Base-by-base conservation (phyloP, 352 stramenopile genomes). In the Plasmopara halstedii region DNA sequence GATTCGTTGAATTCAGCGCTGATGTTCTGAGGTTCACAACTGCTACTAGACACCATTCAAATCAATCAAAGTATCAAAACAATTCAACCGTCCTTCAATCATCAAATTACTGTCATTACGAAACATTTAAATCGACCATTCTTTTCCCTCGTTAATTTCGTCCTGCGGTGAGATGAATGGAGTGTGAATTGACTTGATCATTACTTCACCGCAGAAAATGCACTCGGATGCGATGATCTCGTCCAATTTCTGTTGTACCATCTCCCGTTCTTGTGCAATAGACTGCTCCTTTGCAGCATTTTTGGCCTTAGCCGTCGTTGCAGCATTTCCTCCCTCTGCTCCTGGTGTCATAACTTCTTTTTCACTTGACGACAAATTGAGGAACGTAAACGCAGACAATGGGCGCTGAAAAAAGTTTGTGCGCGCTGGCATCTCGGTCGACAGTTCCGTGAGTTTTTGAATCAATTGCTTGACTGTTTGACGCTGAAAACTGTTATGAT, bases 121-220 rank as follows among this genome's bases (percentile, higher is more conserved):
- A n/a, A n/a, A 14, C 18, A 13, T 40, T 86, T 58, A 94, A 34
- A 94, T 91, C 43, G 66, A 73, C 83, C 83, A 94, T 57, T 94
- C 83, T 55, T 53, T 69, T 31, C 80, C 82, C 57, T 94, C 83
- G 9, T 65, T 64, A 25, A 61, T 58, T 34, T 95, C 78, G 52
- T 97, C 87, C 36, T 96, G 82, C 7, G 80, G 67, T 18, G 80
- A 85, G 58, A 97, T 91, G 49, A 97, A 95, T 19, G 89, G 85
- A 52, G 80, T 62, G 54, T 95, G 82, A 50, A 97, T 94, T 38
- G 86, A 97, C 62, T 96, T 90, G 61, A 97, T 96, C 91, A 97
- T 97, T 15, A 96, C 83, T 57, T 97, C 86, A 31, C 91, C 89
- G 56, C 91, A 97, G 50, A 97, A 94, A 55, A 95, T 85, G 58